Conservation (phyloP, 495 filamentous ascomycete genomes). For the Neohortaea acidophila region DNA sequence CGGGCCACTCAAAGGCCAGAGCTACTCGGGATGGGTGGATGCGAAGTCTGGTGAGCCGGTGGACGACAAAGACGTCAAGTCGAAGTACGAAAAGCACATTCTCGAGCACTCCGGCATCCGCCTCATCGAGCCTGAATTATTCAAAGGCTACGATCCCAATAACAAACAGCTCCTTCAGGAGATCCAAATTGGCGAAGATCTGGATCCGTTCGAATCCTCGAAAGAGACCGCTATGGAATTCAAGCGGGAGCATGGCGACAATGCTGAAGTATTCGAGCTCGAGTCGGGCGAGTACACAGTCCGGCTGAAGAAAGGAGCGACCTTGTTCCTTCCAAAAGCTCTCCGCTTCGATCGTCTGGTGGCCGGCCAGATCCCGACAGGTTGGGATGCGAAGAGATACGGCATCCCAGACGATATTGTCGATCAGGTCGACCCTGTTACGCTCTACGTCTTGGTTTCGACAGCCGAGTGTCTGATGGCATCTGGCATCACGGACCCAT, state of each 20-base stretch:
- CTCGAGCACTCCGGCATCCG: constrained; percentile 95
- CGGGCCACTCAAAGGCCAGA: constrained; percentile 91
- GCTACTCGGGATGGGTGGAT: constrained; percentile 96
- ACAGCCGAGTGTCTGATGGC: constrained; percentile 80
- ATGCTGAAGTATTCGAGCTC: constrained; percentile 93
- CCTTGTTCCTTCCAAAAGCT: constrained; percentile 88
- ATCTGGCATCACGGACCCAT: constrained; percentile 96
- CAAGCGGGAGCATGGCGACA: constrained; percentile 88
- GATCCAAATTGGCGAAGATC: constrained; percentile 87
- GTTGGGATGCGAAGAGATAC: constrained; percentile 89
- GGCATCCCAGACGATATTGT: constrained; percentile 97
- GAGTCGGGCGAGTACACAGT: constrained; percentile 92
- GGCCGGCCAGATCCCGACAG: constrained; percentile 89
- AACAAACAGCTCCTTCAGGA: constrained; percentile 98
- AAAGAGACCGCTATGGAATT: constrained; percentile 97
- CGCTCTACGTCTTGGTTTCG: constrained; percentile 84
- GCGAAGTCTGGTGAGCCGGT: constrained; percentile 85
- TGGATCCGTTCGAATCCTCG: constrained; percentile 92
- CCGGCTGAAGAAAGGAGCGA: constrained; percentile 84
- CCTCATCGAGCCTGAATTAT: constrained; percentile 91
- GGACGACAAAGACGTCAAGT: constrained; percentile 93
- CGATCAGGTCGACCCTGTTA: constrained; percentile 90
- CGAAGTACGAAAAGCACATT: constrained; percentile 91
- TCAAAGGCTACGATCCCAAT: constrained; percentile 93
- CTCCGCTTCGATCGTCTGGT: constrained; percentile 93